Percentiles rank a stretch among this genome's conserved stretches.
phyloP scores from a whole-genome alignment of 2,329 filamentous ascomycete species.

The Monilinia laxa region DNA sequence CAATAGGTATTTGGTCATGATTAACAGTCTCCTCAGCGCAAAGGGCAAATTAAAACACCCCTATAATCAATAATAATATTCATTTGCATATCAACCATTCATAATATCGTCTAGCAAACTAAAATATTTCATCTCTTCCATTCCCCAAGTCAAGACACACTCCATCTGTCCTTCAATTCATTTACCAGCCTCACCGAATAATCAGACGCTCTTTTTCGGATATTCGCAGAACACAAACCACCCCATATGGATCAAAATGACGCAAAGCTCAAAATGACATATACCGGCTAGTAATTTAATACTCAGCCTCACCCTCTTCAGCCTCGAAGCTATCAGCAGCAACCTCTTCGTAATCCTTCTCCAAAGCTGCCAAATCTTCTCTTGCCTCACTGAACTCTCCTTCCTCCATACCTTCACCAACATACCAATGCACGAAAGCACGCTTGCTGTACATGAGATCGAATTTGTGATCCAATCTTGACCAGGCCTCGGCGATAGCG shows the following conservation, averaged over 20 bases:
- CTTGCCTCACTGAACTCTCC: constrained; percentile 66
- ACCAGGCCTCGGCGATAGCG: constrained; percentile 65
- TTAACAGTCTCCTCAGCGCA: too few relatives aligned
- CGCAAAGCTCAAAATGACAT: constrained; percentile 17
- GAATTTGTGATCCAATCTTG: constrained; percentile 64
- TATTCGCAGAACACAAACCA: constrained; percentile 24
- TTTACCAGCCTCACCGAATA: constrained; percentile 18
- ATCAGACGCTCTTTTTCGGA: constrained; percentile 23
- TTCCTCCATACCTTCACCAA: constrained; percentile 70
- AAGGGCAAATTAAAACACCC: too few relatives aligned
- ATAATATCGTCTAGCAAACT: constrained; percentile 19
- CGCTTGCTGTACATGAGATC: constrained; percentile 70
- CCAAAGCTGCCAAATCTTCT: constrained; percentile 63
- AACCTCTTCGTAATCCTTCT: constrained; percentile 66
- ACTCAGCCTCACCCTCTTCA: constrained; percentile 48
- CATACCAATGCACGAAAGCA: constrained; percentile 71
- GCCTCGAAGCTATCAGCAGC: constrained; percentile 54
- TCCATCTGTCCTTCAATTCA: neutral
- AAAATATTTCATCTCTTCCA: constrained; percentile 10
- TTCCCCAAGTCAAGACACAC: constrained; percentile 1
- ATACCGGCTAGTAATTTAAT: constrained; percentile 31
- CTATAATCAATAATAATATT: neutral
- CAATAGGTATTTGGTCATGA: too few relatives aligned
- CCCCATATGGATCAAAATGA: constrained; percentile 17
- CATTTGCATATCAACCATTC: constrained; percentile 14